Evolutionary conservation across 129 eudicot genomes (phyloP).

Genomic region (Logfia minima): DNA sequence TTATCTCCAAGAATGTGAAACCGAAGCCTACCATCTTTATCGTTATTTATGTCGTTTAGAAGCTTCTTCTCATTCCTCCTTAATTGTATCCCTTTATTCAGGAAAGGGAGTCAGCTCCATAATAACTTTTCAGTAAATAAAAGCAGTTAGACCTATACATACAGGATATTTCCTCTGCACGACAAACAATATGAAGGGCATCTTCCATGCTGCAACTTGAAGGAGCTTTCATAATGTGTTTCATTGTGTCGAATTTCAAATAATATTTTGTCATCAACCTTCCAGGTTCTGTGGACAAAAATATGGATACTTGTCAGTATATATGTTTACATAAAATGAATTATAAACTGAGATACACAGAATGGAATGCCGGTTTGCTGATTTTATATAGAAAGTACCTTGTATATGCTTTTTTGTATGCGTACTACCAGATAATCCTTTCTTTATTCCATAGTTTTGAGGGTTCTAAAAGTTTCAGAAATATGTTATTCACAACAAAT

Average conservation of each 20-base stretch:
- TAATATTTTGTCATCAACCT: conserved; percentile 96
- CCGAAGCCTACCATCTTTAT: conserved; percentile 93
- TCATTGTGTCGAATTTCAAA: conserved; percentile 93
- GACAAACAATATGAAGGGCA: conserved; percentile 72
- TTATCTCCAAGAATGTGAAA: conserved; percentile 87
- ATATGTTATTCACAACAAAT: conserved; percentile 5
- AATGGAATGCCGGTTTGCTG: not conserved
- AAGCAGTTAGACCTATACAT: conserved; percentile 31
- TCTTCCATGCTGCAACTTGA: conserved; percentile 84
- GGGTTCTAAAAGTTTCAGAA: conserved; percentile 77
- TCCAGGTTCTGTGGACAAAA: conserved; percentile 76
- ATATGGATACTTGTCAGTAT: conserved; percentile 12
- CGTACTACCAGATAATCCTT: conserved; percentile 54
- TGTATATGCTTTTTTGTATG: conserved; percentile 74
- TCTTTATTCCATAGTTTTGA: conserved; percentile 64
- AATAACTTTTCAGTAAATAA: conserved; percentile 11
- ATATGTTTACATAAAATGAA: conserved; percentile 10
- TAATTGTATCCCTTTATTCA: conserved; percentile 88
- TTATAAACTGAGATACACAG: conserved; percentile 22
- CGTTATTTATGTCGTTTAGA: conserved; percentile 82
- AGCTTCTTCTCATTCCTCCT: conserved; percentile 95
- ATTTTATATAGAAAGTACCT: conserved; percentile 46
- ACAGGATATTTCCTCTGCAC: conserved; percentile 93
- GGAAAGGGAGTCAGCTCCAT: conserved; percentile 24
- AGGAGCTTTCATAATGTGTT: conserved; percentile 82